Conservation (phyloP, 1,284 basidiomycete genomes). For the Leccinum griseonigrum region DNA sequence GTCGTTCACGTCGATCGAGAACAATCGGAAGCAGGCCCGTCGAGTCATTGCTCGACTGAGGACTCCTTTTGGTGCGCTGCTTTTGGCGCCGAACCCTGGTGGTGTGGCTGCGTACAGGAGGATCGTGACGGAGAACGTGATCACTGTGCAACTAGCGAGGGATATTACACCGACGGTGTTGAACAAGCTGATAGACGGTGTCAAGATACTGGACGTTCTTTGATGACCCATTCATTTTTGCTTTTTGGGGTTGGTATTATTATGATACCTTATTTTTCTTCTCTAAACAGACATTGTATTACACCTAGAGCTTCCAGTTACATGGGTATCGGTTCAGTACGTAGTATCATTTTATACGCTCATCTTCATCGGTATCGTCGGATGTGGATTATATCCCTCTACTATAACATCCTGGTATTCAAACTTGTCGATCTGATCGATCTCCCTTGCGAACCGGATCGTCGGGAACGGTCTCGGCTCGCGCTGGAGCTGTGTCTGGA, state of each 20-base stretch:
- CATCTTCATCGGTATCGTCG: slow-evolving; percentile 96
- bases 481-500: slow-evolving; percentile 79
- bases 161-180: neutral
- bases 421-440: slow-evolving; percentile 80
- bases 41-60: slow-evolving; percentile 3
- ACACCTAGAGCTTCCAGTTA: neutral
- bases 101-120: slow-evolving; percentile 6
- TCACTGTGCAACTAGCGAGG: slow-evolving; percentile 5
- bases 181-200: neutral
- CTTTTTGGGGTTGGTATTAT: too few relatives aligned
- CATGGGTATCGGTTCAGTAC: slow-evolving; percentile 2
- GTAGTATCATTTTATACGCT: slow-evolving; percentile 58
- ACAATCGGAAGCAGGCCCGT: neutral
- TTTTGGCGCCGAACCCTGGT: slow-evolving; percentile 1
- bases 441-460: slow-evolving; percentile 65
- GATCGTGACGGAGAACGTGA: slow-evolving; percentile 3
- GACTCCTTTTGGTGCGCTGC: slow-evolving; percentile 7
- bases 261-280: too few relatives aligned
- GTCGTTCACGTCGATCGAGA: neutral
- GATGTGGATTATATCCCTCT: slow-evolving; percentile 84
- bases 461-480: slow-evolving; percentile 85
- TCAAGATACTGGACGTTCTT: neutral
- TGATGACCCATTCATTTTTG: neutral
- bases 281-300: too few relatives aligned
- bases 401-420: slow-evolving; percentile 80